Base-by-base conservation (phyloP, 176 grass and related monocot species). In the Carex parvula region DNA sequence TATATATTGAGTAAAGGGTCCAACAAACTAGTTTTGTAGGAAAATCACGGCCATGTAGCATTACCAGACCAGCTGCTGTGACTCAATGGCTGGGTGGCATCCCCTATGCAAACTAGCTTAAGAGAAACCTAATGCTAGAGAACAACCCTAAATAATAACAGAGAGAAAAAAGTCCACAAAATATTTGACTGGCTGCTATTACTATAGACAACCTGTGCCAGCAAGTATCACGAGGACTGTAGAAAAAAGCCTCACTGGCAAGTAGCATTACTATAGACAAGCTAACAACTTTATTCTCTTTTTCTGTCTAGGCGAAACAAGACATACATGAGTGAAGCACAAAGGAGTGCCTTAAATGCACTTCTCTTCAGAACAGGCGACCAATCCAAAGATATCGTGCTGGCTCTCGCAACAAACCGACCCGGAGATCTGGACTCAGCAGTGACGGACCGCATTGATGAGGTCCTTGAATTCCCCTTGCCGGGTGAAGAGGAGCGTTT, bases 311-410 rank as follows among this genome's bases (percentile, higher is more conserved):
- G 96, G 71, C 88, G 96, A 39, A 98, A 98, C 70, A 98, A 95
- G 89, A 98, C 92, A 64, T 93, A 95, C 83, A 98, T 98, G 96
- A 98, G 96, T 78, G 96, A 98, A 91, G 96, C 93, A 84, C 96
- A 98, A 92, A 89, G 96, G 89, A 98, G 96, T 83, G 96, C 96
- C 55, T 84, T 98, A 80, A 98, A 98, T 71, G 96, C 93, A 78
- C 96, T 98, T 84, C 96, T 98, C 75, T 98, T 90, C 88, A 91
- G 96, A 88, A 93, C 93, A 12, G 96, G 96, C 11, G 93, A 94
- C 76, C 96, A 98, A 81, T 98, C 92, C 22, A 98, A 93, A 77
- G 93, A 98, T 53, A 91, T 98, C 71, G 96, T 98, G 44, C 89
- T 98, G 85, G 96, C 91, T 76, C 92, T 98, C 37, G 96, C 96